These are phyloP conservation scores for Cymbopogon citratus DNA, from an alignment of 176 grass and related monocot species.

Conservation along the genomic window DNA sequence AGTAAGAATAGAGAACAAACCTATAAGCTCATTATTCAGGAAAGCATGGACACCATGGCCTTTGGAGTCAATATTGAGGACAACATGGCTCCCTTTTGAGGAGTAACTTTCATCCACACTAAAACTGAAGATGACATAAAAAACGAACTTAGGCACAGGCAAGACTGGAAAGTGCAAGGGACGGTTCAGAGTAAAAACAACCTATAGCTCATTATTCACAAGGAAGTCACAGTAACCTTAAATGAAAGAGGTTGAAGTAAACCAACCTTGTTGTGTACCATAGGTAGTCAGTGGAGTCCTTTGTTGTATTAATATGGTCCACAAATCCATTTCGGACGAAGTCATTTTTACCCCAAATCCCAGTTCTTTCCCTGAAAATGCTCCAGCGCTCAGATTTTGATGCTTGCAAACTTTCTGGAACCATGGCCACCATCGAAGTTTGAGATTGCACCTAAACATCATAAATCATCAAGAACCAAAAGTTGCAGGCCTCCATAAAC, in stretches of 20 bases:
- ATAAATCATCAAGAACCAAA: background rate
- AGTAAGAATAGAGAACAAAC: slow-evolving; percentile 37
- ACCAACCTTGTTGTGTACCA: slow-evolving; percentile 91
- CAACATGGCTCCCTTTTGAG: slow-evolving; percentile 24
- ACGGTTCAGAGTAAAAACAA: slow-evolving; percentile 12
- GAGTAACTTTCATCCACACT: slow-evolving; percentile 46
- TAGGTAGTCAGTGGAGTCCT: slow-evolving; percentile 96
- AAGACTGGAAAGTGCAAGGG: slow-evolving; percentile 14
- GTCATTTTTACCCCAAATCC: slow-evolving; percentile 69
- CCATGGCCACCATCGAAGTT: slow-evolving; percentile 64
- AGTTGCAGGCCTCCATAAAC: background rate
- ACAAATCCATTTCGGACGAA: slow-evolving; percentile 57
- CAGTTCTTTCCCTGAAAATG: slow-evolving; percentile 65
- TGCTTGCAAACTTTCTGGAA: slow-evolving; percentile 51
- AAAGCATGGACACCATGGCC: slow-evolving; percentile 88
- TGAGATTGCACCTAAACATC: slow-evolving; percentile 64
- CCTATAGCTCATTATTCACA: slow-evolving; percentile 4
- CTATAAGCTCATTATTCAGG: slow-evolving; percentile 73
- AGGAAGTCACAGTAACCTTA: background rate
- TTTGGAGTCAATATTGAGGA: slow-evolving; percentile 66
- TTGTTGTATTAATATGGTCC: slow-evolving; percentile 97
- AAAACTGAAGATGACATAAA: slow-evolving; percentile 51
- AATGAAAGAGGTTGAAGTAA: slow-evolving; percentile 10
- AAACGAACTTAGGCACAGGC: slow-evolving; percentile 5
- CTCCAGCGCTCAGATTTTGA: slow-evolving; percentile 47